These are phyloP conservation scores for Bacterosira constricta DNA, from an alignment of 108 stramenopile species.

Conservation along the genomic window DNA sequence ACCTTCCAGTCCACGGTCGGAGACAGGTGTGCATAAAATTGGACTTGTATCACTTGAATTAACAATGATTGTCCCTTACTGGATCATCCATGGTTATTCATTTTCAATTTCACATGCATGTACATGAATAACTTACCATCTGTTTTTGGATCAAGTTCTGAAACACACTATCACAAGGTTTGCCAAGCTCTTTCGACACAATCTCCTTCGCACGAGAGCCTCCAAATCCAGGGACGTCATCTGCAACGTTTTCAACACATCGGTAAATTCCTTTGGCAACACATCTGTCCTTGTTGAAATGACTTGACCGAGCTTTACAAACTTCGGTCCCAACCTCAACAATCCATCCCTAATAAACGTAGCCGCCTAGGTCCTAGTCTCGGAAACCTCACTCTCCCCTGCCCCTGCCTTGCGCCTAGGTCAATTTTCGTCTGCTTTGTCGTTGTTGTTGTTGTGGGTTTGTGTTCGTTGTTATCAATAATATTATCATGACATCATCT, in stretches of 20 bases:
- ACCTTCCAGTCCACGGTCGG: too few species aligned
- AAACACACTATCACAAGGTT: conserved; percentile 78
- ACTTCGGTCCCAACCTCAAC: conserved; percentile 90
- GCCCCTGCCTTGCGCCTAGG: conserved; percentile 75
- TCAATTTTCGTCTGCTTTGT: conserved; percentile 71
- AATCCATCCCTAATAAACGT: conserved; percentile 87
- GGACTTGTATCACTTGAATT: too few species aligned
- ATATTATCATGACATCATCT: too few species aligned
- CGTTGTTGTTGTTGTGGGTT: too few species aligned
- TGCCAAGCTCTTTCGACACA: conserved; percentile 82
- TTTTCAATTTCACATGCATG: too few species aligned
- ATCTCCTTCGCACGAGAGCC: conserved; percentile 88
- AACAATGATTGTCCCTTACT: too few species aligned
- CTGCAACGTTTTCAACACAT: conserved; percentile 89
- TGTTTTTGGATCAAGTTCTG: too few species aligned
- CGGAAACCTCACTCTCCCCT: conserved; percentile 62
- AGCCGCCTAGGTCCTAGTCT: conserved; percentile 76
- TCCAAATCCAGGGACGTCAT: conserved; percentile 93
- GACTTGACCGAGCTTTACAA: conserved; percentile 91
- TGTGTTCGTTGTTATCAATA: too few species aligned
- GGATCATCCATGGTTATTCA: too few species aligned
- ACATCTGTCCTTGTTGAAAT: conserved; percentile 88
- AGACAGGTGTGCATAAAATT: too few species aligned
- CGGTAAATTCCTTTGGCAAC: conserved; percentile 85
- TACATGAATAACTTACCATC: too few species aligned